Evolutionary conservation across 2,329 filamentous ascomycete genomes (phyloP).

Genomic region (Truncatella angustata): DNA sequence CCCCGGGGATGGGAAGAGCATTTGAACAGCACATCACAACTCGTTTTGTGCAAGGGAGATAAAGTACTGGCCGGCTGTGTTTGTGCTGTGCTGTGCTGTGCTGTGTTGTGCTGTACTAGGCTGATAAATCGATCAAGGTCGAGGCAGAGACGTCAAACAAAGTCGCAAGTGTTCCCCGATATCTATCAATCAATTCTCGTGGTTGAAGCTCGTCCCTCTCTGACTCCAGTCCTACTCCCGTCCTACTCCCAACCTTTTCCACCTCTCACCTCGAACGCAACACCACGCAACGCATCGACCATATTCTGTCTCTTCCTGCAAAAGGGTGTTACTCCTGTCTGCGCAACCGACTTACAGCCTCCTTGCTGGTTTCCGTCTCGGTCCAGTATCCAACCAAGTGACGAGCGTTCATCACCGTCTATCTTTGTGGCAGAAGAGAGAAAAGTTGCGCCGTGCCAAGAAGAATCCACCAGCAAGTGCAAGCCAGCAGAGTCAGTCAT

Average conservation of each 20-base stretch:
- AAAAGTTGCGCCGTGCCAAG: conserved; percentile 1
- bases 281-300: conserved; percentile 1
- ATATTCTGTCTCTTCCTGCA: neutral
- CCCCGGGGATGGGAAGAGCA: conserved; percentile 12
- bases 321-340: too few species aligned
- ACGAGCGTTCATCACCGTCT: neutral
- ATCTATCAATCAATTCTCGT: neutral
- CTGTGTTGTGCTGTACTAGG: conserved; percentile 10
- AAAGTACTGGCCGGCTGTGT: neutral
- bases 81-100: too few species aligned
- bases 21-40: conserved; percentile 26
- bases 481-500: neutral
- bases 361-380: neutral
- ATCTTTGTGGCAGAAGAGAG: neutral
- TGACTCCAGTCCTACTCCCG: neutral
- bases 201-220: neutral
- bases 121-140: conserved; percentile 8
- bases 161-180: neutral
- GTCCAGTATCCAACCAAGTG: neutral
- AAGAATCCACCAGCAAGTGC: neutral
- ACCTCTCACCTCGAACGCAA: too few species aligned
- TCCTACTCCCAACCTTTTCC: neutral
- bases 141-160: neutral
- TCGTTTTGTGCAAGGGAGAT: conserved; percentile 23
- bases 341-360: neutral